Conservation (phyloP, 306 rosid genomes). For the Fagus sylvatica region DNA sequence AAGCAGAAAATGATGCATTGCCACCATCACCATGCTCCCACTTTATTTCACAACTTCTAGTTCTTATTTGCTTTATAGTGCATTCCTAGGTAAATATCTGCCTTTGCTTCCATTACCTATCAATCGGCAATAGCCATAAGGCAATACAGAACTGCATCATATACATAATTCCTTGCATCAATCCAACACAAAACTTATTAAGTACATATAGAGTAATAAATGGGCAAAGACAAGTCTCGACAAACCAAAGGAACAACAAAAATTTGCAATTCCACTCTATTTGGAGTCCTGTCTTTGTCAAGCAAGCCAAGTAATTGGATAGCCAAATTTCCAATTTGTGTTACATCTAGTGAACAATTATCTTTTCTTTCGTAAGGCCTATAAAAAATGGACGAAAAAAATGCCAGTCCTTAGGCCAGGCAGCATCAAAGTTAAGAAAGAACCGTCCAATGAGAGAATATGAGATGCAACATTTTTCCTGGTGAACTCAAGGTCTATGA, state of each 20-base stretch:
- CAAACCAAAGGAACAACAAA: background rate
- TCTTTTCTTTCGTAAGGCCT: background rate
- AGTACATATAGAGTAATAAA: background rate
- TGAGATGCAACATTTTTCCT: background rate
- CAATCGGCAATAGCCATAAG: too few relatives aligned
- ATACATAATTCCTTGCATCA: background rate
- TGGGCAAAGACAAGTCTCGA: background rate
- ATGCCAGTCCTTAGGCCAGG: background rate
- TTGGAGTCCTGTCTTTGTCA: background rate
- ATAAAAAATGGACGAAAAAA: background rate
- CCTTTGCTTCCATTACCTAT: too few relatives aligned
- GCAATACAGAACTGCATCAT: background rate
- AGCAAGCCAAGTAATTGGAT: background rate
- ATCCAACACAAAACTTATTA: background rate
- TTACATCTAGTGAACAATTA: background rate
- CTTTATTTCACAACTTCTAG: too few relatives aligned
- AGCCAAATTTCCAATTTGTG: background rate
- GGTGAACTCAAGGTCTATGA: conserved; percentile 5
- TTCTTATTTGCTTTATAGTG: too few relatives aligned
- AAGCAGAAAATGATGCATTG: too few relatives aligned
- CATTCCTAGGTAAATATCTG: too few relatives aligned
- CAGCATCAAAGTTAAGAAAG: background rate
- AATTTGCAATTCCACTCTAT: background rate
- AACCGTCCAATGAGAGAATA: background rate
- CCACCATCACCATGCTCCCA: too few relatives aligned